phyloP scores from a whole-genome alignment of 345 rosid species.

The Populus tremula region DNA sequence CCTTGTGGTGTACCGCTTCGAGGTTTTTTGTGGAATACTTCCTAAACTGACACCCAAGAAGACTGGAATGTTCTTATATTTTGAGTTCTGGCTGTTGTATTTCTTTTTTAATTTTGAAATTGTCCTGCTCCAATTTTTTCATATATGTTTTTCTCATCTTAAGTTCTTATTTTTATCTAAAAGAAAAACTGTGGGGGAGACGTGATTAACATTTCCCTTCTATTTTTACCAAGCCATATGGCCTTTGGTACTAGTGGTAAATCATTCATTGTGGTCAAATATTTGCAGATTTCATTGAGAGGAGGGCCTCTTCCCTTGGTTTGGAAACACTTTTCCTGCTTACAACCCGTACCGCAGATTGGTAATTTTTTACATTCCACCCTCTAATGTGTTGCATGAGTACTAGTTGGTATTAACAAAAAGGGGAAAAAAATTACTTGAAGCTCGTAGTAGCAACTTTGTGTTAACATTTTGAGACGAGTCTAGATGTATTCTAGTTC shows the following conservation, averaged over 20 bases:
- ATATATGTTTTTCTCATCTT: background rate
- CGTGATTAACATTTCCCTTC: background rate
- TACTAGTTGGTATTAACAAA: background rate
- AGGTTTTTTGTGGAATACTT: too few species aligned
- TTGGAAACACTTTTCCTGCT: slow-evolving; percentile 71
- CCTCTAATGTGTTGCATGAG: background rate
- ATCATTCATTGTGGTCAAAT: slow-evolving; percentile 9
- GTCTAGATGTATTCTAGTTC: background rate
- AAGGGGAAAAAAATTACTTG: background rate
- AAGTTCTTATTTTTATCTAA: too few species aligned
- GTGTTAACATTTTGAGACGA: background rate
- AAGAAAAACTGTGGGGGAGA: background rate
- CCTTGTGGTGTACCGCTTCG: too few species aligned
- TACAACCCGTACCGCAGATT: slow-evolving; percentile 89
- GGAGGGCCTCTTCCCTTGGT: slow-evolving; percentile 71
- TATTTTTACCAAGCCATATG: background rate
- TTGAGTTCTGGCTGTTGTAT: too few species aligned
- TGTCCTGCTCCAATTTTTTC: too few species aligned
- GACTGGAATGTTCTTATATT: too few species aligned
- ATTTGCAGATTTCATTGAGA: slow-evolving; percentile 78
- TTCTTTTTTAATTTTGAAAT: too few species aligned
- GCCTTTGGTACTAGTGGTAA: background rate
- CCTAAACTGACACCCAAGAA: too few species aligned
- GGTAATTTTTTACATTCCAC: slow-evolving; percentile 40
- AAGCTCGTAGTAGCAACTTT: background rate